Evolutionary conservation across 2,329 filamentous ascomycete genomes (phyloP), one percentile per base, ranked within the genome.

Genomic region (Corinectria fuckeliana): DNA sequence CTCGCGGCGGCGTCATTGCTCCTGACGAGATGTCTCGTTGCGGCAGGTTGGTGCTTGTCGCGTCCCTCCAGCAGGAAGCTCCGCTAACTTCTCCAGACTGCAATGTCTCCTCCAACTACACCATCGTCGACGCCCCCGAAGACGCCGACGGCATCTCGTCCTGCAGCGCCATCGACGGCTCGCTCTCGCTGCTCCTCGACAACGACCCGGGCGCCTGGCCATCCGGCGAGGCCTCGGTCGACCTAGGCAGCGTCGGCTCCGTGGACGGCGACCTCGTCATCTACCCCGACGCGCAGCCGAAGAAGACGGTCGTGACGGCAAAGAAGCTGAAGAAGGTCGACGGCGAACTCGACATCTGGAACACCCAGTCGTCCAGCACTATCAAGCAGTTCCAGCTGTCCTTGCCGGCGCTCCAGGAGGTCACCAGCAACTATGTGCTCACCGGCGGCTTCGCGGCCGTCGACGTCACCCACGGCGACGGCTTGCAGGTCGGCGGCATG

Each of bases 51-150:
- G 68, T 61, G 6, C 36, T 21, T 18, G 5, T 13, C 23, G 36
- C 30, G 5, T 16, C 9, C 25, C 14, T n/a, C 10, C 10, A 8
- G 4, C 3, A 32, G 20, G 5, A n/a, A 16, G 45, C 9, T 16
- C 13, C 13, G n/a, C 47, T 28, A 36, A 23, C 4, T 20, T 8
- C 41, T 28, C 6, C 49, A 71, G 69, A 68, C 36, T 71, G 69
- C 56, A 56, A 71, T 39, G 52, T 69, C 52, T 66, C 68, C 23
- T 61, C 63, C 42, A 71, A 71, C 57, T 69, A 71, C 56, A 71
- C 69, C 2, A 68, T 65, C 48, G 69, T 72, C 58, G 56, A 66
- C 21, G 47, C 60, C 13, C 70, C 70, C 45, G 56, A 64, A 30
- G 64, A 57, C 9, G 47, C 47, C 49, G 55, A 66, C 13, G 42